These are phyloP conservation scores for Yarrowia porcina DNA, from an alignment of 805 yeast species.

Conservation along the genomic window DNA sequence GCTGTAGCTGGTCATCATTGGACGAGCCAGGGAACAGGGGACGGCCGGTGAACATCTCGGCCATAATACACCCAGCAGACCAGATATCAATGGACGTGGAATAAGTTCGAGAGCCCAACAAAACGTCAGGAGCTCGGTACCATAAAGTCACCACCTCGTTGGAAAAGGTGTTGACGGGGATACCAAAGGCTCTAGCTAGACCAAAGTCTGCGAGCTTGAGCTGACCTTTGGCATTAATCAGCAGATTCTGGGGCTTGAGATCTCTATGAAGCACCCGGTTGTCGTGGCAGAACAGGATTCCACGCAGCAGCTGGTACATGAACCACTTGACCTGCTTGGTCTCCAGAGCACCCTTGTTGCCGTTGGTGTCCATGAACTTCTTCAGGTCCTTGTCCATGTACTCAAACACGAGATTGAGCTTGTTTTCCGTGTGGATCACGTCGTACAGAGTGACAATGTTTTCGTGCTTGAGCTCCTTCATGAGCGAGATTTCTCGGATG, in stretches of 20 bases:
- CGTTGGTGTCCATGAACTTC: slow-evolving; percentile 93
- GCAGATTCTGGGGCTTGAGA: slow-evolving; percentile 90
- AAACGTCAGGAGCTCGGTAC: slow-evolving; percentile 97
- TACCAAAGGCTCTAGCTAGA: slow-evolving; percentile 94
- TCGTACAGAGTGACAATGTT: slow-evolving; percentile 89
- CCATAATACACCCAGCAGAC: slow-evolving; percentile 98
- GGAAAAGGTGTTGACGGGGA: slow-evolving; percentile 92
- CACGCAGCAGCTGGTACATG: slow-evolving; percentile 86
- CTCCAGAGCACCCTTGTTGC: slow-evolving; percentile 86
- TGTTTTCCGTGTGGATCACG: slow-evolving; percentile 91
- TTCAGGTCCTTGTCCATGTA: slow-evolving; percentile 91
- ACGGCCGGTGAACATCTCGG: slow-evolving; percentile 98
- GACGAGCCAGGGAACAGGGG: slow-evolving; percentile 96
- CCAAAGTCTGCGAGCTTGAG: slow-evolving; percentile 91
- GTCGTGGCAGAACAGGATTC: slow-evolving; percentile 89
- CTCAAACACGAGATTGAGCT: slow-evolving; percentile 89
- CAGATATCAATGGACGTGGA: slow-evolving; percentile 97
- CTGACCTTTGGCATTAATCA: slow-evolving; percentile 93
- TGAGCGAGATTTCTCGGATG: slow-evolving; percentile 87
- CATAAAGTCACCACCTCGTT: slow-evolving; percentile 97
- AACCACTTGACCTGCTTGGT: slow-evolving; percentile 87
- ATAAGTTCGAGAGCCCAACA: slow-evolving; percentile 91
- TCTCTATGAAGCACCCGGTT: slow-evolving; percentile 94
- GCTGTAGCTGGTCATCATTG: slow-evolving; percentile 90
- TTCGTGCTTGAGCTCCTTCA: slow-evolving; percentile 91